These are phyloP conservation scores for Pelagophyceae sp. DNA, from an alignment of 352 stramenopile genomes.

Conservation along the genomic window DNA sequence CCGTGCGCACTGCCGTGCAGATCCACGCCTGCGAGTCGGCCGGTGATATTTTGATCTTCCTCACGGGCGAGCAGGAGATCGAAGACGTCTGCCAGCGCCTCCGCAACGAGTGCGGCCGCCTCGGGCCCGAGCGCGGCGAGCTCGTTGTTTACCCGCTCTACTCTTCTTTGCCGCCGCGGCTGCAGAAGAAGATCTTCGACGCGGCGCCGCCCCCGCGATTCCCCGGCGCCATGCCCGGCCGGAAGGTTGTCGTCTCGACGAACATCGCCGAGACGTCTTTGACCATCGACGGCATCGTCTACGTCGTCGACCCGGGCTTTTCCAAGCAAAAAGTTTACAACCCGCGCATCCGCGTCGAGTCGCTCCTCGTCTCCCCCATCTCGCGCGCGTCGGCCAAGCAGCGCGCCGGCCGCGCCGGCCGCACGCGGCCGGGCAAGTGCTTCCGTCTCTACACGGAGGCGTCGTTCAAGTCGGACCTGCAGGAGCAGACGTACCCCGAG, in stretches of 20 bases:
- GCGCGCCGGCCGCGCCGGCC: constrained; percentile 82
- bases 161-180: constrained; percentile 76
- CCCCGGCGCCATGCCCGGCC: constrained; percentile 59
- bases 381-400: constrained; percentile 90
- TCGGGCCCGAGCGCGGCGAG: constrained; percentile 51
- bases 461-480: constrained; percentile 90
- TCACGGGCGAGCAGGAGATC: constrained; percentile 98
- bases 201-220: constrained; percentile 58
- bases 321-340: constrained; percentile 99
- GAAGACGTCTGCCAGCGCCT: constrained; percentile 82
- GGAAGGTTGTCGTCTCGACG: constrained; percentile 91
- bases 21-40: constrained; percentile 94
- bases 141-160: constrained; percentile 85
- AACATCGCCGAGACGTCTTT: constrained; percentile 99
- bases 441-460: constrained; percentile 97
- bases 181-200: constrained; percentile 87
- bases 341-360: constrained; percentile 93
- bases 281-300: constrained; percentile 99
- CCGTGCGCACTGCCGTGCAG: constrained; percentile 65
- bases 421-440: constrained; percentile 91
- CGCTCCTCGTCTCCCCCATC: constrained; percentile 94
- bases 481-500: constrained; percentile 97
- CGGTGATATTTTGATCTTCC: constrained; percentile 96
- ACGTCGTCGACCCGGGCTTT: constrained; percentile 98
- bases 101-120: constrained; percentile 47